Evolutionary conservation across 768 basidiomycete species (phyloP), one percentile per base, ranked within the genome.

Genomic region (Boletus vinaceobasis): DNA sequence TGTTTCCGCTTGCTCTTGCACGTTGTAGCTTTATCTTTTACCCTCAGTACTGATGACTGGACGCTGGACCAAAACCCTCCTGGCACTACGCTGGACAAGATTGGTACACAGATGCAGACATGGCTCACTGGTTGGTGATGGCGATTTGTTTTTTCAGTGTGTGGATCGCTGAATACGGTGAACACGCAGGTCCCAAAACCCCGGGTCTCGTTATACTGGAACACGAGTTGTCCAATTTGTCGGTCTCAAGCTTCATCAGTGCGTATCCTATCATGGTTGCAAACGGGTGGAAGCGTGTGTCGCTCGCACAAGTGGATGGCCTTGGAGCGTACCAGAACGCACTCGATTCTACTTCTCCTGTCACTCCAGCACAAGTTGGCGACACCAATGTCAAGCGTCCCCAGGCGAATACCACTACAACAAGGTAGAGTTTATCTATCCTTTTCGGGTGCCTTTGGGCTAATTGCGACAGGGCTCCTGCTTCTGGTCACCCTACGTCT

Each of bases 171-270:
- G 39, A 49, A 39, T 4, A 23, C 31, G 23, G 11, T 50, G 37
- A 31, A 51, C 5, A 21, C 37, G 19, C 54, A 33, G 88, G 85
- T 31, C 73, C 88, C 45, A 92, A 93, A 68, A 74, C 70, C 10
- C 87, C 90, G 3, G 95, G 95, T 33, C 79, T 95, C 23, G 77
- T 92, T 57, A 76, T 91, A 51, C 79, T 97, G 55, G 88, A 96
- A 68, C 95, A 98, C 70, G 94, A 97, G 71, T 73, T 87, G 23
- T 79, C 77, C 32, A 72, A 80, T 40, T 67, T 74, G 58, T 75
- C 86, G 32, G 85, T 92, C 21, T 60, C 75, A 36, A 82, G 83
- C 4, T 95, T 94, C 71, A 83, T 87, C 0, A 71, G 73, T 39
- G 79, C 80, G 8, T 90, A 79, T 67, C 84, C 86, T 4, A 56